phyloP scores from a whole-genome alignment of 2,329 filamentous ascomycete genomes.

The Botryotinia convoluta region DNA sequence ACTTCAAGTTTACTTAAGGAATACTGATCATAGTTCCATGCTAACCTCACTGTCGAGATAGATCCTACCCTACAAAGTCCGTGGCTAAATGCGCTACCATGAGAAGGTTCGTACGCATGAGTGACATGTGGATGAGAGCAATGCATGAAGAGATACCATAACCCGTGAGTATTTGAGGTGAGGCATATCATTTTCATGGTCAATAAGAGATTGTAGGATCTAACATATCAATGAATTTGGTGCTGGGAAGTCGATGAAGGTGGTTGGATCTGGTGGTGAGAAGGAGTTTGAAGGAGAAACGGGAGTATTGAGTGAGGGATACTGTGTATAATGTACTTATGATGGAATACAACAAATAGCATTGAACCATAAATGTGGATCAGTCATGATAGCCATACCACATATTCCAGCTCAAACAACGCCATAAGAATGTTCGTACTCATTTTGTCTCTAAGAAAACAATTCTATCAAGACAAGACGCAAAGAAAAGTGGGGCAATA shows the following conservation, averaged over 20 bases:
- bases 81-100: not conserved
- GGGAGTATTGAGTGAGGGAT: not conserved
- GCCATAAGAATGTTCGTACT: not conserved
- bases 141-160: not conserved
- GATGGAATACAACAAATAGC: not conserved
- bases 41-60: not conserved
- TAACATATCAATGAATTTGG: not conserved
- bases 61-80: not conserved
- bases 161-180: not conserved
- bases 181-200: not conserved
- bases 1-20: not conserved
- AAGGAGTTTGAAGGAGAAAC: accelerated
- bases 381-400: not conserved
- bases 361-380: not conserved
- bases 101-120: not conserved
- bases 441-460: not conserved
- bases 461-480: too few relatives aligned
- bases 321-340: not conserved
- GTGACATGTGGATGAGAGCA: not conserved
- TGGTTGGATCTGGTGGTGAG: not conserved
- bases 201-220: not conserved
- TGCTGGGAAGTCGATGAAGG: not conserved
- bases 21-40: not conserved
- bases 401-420: not conserved
- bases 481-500: not conserved